Percentiles rank a stretch among this genome's conserved stretches.
Conservation (phyloP, 495 filamentous ascomycete genomes). For the Hypoxylon intermedium region DNA sequence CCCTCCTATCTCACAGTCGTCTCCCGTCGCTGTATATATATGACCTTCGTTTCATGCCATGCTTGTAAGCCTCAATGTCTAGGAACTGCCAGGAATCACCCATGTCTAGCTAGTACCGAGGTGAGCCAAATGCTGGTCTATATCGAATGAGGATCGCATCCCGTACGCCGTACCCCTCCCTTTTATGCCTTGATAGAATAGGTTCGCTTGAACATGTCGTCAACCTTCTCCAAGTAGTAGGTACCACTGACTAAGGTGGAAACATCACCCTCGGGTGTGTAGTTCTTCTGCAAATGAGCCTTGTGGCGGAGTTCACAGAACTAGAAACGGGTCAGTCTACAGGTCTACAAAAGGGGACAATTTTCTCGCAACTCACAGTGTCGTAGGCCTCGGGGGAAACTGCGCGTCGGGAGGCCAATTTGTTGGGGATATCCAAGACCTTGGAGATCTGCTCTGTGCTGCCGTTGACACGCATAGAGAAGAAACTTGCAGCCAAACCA, state of each 20-base stretch:
- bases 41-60: conserved; percentile 20
- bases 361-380: conserved; percentile 61
- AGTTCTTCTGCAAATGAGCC: conserved; percentile 93
- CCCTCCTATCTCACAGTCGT: conserved; percentile 27
- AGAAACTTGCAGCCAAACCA: conserved; percentile 87
- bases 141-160: conserved; percentile 30
- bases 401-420: conserved; percentile 71
- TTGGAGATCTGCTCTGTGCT: conserved; percentile 76
- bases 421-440: conserved; percentile 79
- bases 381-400: conserved; percentile 88
- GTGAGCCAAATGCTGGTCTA: conserved; percentile 29
- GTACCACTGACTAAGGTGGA: conserved; percentile 78
- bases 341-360: background rate
- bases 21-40: conserved; percentile 35
- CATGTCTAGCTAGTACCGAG: conserved; percentile 18
- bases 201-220: conserved; percentile 92
- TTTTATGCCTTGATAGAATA: conserved; percentile 88
- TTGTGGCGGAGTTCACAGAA: conserved; percentile 94
- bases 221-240: conserved; percentile 89
- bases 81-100: conserved; percentile 8
- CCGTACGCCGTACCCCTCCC: conserved; percentile 2
- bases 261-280: conserved; percentile 75
- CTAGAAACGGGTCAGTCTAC: conserved; percentile 49
- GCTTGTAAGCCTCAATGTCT: conserved; percentile 17
- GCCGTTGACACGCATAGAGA: conserved; percentile 83